phyloP scores from a whole-genome alignment of 164 flowering plant species.

The Euptelea pleiosperma region DNA sequence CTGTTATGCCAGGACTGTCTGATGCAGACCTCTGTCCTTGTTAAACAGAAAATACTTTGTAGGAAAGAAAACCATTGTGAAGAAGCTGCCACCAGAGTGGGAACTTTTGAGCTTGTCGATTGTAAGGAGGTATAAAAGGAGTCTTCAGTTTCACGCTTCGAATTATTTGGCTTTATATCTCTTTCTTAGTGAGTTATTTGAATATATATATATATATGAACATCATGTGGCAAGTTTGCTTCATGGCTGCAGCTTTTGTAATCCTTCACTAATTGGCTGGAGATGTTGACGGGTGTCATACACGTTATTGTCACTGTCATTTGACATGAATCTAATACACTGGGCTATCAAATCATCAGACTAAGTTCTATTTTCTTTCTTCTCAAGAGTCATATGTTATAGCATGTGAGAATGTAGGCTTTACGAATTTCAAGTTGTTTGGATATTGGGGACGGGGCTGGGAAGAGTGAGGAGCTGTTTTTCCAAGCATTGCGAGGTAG shows the following conservation, averaged over 20 bases:
- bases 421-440: too few relatives aligned
- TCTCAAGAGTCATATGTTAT: too few relatives aligned
- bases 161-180: slow-evolving; percentile 12
- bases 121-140: slow-evolving; percentile 48
- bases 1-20: slow-evolving; percentile 22
- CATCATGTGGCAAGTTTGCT: neutral
- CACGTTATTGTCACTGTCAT: neutral
- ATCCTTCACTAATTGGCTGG: neutral
- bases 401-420: too few relatives aligned
- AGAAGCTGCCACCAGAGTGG: slow-evolving; percentile 44
- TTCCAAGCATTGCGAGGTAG: too few relatives aligned
- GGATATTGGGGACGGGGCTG: too few relatives aligned
- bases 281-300: neutral
- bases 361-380: too few relatives aligned
- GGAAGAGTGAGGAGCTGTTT: too few relatives aligned
- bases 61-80: slow-evolving; percentile 35
- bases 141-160: slow-evolving; percentile 9
- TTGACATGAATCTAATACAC: neutral
- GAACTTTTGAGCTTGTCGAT: slow-evolving; percentile 50
- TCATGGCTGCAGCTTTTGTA: neutral
- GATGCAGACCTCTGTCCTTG: slow-evolving; percentile 36
- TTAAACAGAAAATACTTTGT: slow-evolving; percentile 37
- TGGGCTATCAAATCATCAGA: neutral
- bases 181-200: neutral
- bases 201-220: too few relatives aligned